Evolutionary conservation across 176 grass and related monocot genomes (phyloP), one percentile per base, ranked within the genome.

Genomic region (Panicum miliaceum): DNA sequence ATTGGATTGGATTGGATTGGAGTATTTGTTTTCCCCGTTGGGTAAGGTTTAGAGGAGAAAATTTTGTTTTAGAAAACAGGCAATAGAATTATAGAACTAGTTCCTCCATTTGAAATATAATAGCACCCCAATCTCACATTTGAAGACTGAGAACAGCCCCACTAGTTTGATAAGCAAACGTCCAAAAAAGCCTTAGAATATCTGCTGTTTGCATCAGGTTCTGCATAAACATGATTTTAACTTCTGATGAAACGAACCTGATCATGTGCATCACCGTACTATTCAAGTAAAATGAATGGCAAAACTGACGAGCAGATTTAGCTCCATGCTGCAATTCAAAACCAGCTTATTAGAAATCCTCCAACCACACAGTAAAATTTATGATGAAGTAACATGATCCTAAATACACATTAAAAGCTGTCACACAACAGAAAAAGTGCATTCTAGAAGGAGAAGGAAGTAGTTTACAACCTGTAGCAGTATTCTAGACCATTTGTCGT

Each of bases 231-330:
- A 52, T 35, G 23, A 46, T n/a, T 27, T 75, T 58, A 68, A 36
- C 23, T 69, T 57, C 12, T 60, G 26, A 80, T 32, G 45, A 78
- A 83, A 67, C 76, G 38, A 83, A 98, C 95, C 95, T 98, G 89
- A 98, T 94, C 82, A 87, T 89, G 75, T 95, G 86, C 92, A 98
- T 94, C 76, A 98, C 89, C 82, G 95, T 91, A 81, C 76, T 94
- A 63, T 98, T 98, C 79, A 98, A 86, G 88, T 90, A 98, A 84
- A 90, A 91, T 61, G 92, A 93, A 82, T 86, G 88, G 48, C 95
- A 98, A 86, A 98, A 94, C 75, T 88, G 89, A 68, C 91, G 95
- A 87, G 95, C 95, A 88, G 92, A 79, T 91, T 80, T 95, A 71
- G 85, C 25, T 47, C 95, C 95, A 88, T 91, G 85, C 95, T 98